These are phyloP conservation scores for Monosporascus sp. DNA, from an alignment of 2,329 filamentous ascomycete species.

Conservation along the genomic window DNA sequence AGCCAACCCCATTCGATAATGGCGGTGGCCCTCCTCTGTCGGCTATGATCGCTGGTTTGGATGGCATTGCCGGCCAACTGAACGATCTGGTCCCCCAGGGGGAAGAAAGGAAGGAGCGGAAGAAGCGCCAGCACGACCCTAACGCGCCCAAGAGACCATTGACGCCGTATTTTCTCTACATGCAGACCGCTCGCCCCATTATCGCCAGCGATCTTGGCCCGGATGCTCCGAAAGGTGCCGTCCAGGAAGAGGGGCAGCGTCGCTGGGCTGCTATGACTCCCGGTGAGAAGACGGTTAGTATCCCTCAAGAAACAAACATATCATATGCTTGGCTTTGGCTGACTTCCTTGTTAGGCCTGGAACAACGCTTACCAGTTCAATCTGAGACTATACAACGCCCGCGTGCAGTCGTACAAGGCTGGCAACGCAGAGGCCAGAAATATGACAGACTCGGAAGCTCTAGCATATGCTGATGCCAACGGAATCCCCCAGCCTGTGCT, in stretches of 20 bases:
- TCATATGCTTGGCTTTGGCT: constrained; percentile 5
- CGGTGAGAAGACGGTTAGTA: constrained; percentile 59
- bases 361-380: constrained; percentile 65
- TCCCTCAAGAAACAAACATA: neutral
- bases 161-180: constrained; percentile 93
- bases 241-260: constrained; percentile 80
- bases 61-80: constrained; percentile 43
- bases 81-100: constrained; percentile 44
- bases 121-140: constrained; percentile 81
- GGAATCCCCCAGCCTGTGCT: constrained; percentile 49
- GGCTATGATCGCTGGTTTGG: constrained; percentile 45
- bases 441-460: constrained; percentile 58
- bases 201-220: constrained; percentile 74
- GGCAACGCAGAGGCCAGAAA: constrained; percentile 54
- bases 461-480: constrained; percentile 55
- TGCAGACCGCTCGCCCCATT: constrained; percentile 78
- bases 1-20: constrained; percentile 48
- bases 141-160: constrained; percentile 92
- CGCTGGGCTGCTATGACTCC: constrained; percentile 78
- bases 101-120: constrained; percentile 80
- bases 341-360: constrained; percentile 42
- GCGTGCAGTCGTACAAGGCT: constrained; percentile 60
- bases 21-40: constrained; percentile 31
- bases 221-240: constrained; percentile 76
- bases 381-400: constrained; percentile 60